These are phyloP conservation scores for Quercus berberidifolia DNA, from an alignment of 306 rosid genomes.

Conservation along the genomic window DNA sequence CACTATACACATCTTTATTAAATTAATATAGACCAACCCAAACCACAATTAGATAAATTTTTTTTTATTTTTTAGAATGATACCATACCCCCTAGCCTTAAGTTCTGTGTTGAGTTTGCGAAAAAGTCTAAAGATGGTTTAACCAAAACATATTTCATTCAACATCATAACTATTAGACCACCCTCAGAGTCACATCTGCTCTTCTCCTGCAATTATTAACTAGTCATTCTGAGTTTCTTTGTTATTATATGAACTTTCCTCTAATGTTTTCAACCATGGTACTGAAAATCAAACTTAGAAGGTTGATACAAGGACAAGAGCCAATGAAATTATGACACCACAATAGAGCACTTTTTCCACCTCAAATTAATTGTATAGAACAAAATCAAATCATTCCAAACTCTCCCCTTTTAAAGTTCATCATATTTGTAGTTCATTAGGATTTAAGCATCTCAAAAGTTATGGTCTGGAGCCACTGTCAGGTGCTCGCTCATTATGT, in stretches of 20 bases:
- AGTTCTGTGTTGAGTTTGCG: no score
- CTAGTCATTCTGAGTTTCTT: neutral
- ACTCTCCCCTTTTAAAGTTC: neutral
- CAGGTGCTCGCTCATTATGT: neutral
- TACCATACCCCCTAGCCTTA: no score
- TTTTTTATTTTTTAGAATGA: neutral
- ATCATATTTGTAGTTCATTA: neutral
- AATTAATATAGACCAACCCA: neutral
- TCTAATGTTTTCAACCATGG: neutral
- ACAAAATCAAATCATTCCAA: neutral
- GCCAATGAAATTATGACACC: neutral
- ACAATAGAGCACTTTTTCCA: neutral
- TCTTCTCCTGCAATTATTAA: neutral
- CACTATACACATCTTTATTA: neutral
- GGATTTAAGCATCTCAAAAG: neutral
- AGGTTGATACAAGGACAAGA: neutral
- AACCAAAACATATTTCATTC: neutral
- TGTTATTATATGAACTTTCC: no score
- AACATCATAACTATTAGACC: neutral
- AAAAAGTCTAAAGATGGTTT: no score
- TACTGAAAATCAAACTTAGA: neutral
- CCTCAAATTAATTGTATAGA: neutral
- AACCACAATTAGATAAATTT: neutral
- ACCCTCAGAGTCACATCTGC: neutral
- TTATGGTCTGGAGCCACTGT: neutral